These are phyloP conservation scores for Limnanthes douglasii DNA, from an alignment of 345 rosid species.

Conservation along the genomic window DNA sequence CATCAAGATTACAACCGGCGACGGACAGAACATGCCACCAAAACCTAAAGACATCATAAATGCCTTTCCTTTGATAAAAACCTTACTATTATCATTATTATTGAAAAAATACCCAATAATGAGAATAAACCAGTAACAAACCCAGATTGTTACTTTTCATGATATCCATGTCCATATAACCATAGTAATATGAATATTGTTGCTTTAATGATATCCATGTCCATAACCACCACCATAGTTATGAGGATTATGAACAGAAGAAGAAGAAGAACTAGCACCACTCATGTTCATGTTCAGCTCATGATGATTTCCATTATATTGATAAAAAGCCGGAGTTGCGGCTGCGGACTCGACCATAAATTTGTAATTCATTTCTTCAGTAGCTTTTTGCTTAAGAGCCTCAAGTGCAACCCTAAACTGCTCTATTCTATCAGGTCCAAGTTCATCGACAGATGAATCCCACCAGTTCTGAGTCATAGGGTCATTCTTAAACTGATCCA, in stretches of 20 bases:
- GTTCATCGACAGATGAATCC: slow-evolving; percentile 24
- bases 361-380: slow-evolving; percentile 4
- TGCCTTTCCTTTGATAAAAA: no score
- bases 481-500: slow-evolving; percentile 12
- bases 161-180: no score
- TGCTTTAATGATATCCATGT: no score
- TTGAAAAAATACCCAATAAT: no score
- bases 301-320: background rate
- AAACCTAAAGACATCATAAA: no score
- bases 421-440: slow-evolving; percentile 13
- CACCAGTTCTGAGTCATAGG: slow-evolving; percentile 21
- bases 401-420: slow-evolving; percentile 16
- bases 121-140: no score
- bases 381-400: slow-evolving; percentile 20
- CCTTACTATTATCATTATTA: no score
- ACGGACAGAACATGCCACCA: no score
- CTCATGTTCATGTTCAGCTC: background rate
- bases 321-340: background rate
- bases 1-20: no score
- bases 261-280: no score
- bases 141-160: no score
- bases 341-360: background rate
- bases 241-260: background rate
- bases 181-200: no score
- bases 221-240: background rate